phyloP scores from a whole-genome alignment of 2,329 filamentous ascomycete genomes.

The Dactylella cylindrospora region DNA sequence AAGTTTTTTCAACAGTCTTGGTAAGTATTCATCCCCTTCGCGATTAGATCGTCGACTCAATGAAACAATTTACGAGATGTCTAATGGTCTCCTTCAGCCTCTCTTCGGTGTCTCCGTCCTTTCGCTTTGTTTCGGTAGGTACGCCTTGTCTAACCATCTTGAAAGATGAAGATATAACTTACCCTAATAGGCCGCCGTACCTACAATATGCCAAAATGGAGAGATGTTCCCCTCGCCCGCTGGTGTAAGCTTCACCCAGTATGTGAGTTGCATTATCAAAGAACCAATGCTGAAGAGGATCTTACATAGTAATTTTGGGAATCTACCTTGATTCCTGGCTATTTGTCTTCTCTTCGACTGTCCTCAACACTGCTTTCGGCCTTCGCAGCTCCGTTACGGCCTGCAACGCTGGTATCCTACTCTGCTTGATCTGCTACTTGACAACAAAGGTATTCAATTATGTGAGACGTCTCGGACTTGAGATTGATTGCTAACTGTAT shows the following conservation, averaged over 20 bases:
- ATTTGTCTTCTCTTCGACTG: conserved; percentile 62
- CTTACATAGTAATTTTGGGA: conserved; percentile 59
- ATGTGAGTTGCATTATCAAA: not conserved
- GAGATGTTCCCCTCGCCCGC: conserved; percentile 35
- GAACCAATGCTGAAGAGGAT: not conserved
- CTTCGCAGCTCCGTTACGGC: conserved; percentile 58
- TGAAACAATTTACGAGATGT: not conserved
- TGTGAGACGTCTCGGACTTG: too few relatives aligned
- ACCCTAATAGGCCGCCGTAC: conserved; percentile 34
- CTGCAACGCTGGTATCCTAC: conserved; percentile 62
- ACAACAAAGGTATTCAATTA: conserved; percentile 67
- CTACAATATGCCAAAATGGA: conserved; percentile 24
- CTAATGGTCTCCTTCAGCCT: conserved; percentile 1
- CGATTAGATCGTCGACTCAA: not conserved
- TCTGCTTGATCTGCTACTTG: conserved; percentile 65
- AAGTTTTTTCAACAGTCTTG: conserved; percentile 38
- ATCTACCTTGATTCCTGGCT: conserved; percentile 64
- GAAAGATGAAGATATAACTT: too few relatives aligned
- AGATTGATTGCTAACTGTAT: too few relatives aligned
- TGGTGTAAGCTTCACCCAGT: conserved; percentile 32
- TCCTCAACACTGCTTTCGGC: conserved; percentile 62
- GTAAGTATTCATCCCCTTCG: conserved; percentile 8
- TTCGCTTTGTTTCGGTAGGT: conserved; percentile 40
- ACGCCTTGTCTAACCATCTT: not conserved
- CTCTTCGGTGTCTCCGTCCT: conserved; percentile 39